Conservation (phyloP, 495 filamentous ascomycete genomes). For the Hyaloscypha finlandica region DNA sequence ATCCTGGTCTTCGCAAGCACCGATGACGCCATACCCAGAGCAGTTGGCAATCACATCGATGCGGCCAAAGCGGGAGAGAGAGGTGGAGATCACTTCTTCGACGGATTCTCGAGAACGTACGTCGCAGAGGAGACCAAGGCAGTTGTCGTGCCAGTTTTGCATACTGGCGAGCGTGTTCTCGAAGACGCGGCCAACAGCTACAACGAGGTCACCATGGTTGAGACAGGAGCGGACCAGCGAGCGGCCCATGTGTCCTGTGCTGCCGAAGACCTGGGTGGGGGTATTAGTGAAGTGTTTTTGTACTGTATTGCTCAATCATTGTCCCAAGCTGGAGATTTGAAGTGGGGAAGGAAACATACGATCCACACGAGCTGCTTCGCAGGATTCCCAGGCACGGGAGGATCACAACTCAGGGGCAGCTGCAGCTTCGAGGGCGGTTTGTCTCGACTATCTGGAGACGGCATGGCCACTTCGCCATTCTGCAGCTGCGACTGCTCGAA, state of each 20-base stretch:
- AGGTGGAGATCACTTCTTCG: slow-evolving; percentile 63
- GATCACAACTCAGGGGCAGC: slow-evolving; percentile 78
- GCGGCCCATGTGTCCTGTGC: slow-evolving; percentile 93
- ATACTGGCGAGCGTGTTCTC: slow-evolving; percentile 76
- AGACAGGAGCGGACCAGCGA: slow-evolving; percentile 81
- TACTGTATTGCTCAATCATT: neutral
- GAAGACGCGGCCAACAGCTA: slow-evolving; percentile 82
- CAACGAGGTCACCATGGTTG: slow-evolving; percentile 82
- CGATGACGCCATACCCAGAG: slow-evolving; percentile 90
- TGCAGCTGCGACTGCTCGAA: neutral
- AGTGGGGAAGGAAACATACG: slow-evolving; percentile 47
- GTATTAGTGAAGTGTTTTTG: slow-evolving; percentile 15
- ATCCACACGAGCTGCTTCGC: slow-evolving; percentile 80
- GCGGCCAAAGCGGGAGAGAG: slow-evolving; percentile 72
- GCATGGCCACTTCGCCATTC: slow-evolving; percentile 18
- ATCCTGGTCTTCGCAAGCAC: slow-evolving; percentile 95
- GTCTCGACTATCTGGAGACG: slow-evolving; percentile 21
- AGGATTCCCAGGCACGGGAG: slow-evolving; percentile 71
- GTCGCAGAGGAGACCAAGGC: slow-evolving; percentile 82
- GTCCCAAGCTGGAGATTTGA: neutral
- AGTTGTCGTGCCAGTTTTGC: slow-evolving; percentile 66
- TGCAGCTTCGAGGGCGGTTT: slow-evolving; percentile 38
- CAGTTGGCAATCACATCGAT: slow-evolving; percentile 92
- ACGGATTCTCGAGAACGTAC: slow-evolving; percentile 83
- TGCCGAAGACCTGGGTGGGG: slow-evolving; percentile 74